Evolutionary conservation across 2,329 filamentous ascomycete species (phyloP), one percentile per base, ranked within the genome.

Genomic region (Aspergillus spinulosporus): DNA sequence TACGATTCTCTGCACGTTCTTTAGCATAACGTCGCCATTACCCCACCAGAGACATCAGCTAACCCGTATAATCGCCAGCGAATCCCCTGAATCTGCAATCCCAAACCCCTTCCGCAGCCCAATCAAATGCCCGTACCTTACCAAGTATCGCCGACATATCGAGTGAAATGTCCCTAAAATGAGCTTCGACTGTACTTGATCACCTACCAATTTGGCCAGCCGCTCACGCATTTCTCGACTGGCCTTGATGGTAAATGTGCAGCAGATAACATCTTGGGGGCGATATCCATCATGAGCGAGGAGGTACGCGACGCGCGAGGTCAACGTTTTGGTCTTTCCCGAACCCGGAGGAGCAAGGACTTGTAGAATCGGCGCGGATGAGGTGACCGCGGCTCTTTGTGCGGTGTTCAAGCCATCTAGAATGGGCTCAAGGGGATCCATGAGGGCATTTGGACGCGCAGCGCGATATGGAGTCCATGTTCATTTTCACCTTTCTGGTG

Each of bases 191-290:
- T 92, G 89, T 12, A 87, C 77, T 4, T 87, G 87, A 58, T 88
- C 83, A 1, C 92, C 92, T n/a, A 97, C 80, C n/a, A 90, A 82
- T 57, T 83, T 87, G 0, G 87, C 85, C 55, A 97, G 90, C 5
- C 93, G 85, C 68, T 91, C 86, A 66, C 92, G 91, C 93, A 99
- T 99, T 77, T 97, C 93, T n/a, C 82, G 84, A 14, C 92, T 90
- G 1, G 94, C 92, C 73, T 97, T 97, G 72, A 96, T 92, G 1
- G 94, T 99, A 70, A 99, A 99, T 0, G 93, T 97, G 59, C 93
- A 94, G 58, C 97, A 93, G 58, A 99, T 87, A 66, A 97, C 86
- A 76, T 97, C 91, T 76, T 89, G 86, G 67, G 93, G 93, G 55
- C 85, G 83, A 64, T 90, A 84, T 42, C 87, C 84, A 64, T 84